A percentile compares a stretch with the other conserved stretches of the same genome.
phyloP scores from a whole-genome alignment of 2,329 filamentous ascomycete species.

The Fusarium sp. region DNA sequence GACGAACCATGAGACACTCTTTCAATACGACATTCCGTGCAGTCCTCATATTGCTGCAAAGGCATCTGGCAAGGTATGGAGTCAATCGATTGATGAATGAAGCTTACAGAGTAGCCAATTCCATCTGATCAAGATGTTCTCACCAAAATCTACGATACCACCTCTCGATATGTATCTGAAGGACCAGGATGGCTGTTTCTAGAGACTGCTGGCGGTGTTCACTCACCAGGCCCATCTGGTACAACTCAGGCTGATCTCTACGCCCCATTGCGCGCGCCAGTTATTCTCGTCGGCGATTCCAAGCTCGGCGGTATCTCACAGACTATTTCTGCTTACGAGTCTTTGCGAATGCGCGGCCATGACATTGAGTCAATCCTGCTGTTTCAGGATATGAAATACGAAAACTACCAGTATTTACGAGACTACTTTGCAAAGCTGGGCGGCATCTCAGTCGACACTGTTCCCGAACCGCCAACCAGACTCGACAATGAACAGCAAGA shows the following conservation, averaged over 20 bases:
- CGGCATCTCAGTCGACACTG: constrained; percentile 63
- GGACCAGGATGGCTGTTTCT: constrained; percentile 72
- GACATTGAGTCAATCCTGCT: constrained; percentile 76
- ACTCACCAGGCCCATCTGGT: constrained; percentile 81
- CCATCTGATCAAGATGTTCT: constrained; percentile 63
- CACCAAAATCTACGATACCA: constrained; percentile 52
- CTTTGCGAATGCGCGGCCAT: constrained; percentile 79
- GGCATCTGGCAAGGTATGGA: constrained; percentile 52
- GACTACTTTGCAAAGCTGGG: constrained; percentile 72
- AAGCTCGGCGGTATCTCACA: constrained; percentile 82
- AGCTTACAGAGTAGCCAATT: constrained; percentile 51
- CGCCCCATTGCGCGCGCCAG: constrained; percentile 75
- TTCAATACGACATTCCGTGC: constrained; percentile 77
- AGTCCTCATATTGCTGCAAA: constrained; percentile 80
- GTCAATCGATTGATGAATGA: rapidly evolving
- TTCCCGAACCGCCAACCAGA: constrained; percentile 68
- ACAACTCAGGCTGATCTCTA: constrained; percentile 82
- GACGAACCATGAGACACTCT: constrained; percentile 64
- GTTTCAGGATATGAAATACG: constrained; percentile 72
- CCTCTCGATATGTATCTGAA: constrained; percentile 50
- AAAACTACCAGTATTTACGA: constrained; percentile 73
- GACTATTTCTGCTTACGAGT: constrained; percentile 83
- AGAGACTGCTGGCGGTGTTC: constrained; percentile 84
- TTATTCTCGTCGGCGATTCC: constrained; percentile 78
- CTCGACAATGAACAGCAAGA: constrained; percentile 57